These are phyloP conservation scores for Gloeopeniophorella convolvens DNA, from an alignment of 768 basidiomycete genomes.

Conservation along the genomic window DNA sequence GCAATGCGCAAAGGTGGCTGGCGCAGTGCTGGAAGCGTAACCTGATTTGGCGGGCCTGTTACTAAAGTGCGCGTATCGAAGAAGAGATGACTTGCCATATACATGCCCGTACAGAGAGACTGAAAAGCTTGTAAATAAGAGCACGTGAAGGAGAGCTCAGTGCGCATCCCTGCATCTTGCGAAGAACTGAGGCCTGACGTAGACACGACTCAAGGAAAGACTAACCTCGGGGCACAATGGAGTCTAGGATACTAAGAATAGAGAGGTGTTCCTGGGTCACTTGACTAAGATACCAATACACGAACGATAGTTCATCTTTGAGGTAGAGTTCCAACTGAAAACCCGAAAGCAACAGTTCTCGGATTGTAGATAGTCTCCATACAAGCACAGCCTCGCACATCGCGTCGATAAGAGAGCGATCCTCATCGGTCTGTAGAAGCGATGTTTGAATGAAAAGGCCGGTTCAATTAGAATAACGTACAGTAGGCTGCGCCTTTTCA, in stretches of 20 bases:
- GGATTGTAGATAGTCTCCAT: constrained; percentile 54
- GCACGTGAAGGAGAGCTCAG: constrained; percentile 1
- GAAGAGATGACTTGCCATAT: constrained; percentile 37
- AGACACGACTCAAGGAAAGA: neutral
- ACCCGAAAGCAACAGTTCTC: constrained; percentile 67
- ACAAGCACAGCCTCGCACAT: constrained; percentile 44
- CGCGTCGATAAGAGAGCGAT: constrained; percentile 7
- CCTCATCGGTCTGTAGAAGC: constrained; percentile 16
- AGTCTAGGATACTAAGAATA: constrained; percentile 44
- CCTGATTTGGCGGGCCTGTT: constrained; percentile 28
- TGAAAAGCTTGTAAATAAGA: constrained; percentile 23
- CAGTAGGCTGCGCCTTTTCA: constrained; percentile 18
- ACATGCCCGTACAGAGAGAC: constrained; percentile 46
- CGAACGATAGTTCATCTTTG: constrained; percentile 59
- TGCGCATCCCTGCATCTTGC: constrained; percentile 7
- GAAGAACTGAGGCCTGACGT: neutral
- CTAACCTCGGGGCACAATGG: constrained; percentile 36
- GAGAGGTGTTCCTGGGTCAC: constrained; percentile 52
- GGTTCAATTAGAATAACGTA: constrained; percentile 13
- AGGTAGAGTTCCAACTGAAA: constrained; percentile 73
- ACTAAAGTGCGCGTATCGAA: neutral
- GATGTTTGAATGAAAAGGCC: neutral
- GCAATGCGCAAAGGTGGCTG: constrained; percentile 45
- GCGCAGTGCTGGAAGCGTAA: constrained; percentile 41
- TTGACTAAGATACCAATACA: constrained; percentile 66